Evolutionary conservation across 768 basidiomycete genomes (phyloP).

Genomic region (Tylopilus felleus): DNA sequence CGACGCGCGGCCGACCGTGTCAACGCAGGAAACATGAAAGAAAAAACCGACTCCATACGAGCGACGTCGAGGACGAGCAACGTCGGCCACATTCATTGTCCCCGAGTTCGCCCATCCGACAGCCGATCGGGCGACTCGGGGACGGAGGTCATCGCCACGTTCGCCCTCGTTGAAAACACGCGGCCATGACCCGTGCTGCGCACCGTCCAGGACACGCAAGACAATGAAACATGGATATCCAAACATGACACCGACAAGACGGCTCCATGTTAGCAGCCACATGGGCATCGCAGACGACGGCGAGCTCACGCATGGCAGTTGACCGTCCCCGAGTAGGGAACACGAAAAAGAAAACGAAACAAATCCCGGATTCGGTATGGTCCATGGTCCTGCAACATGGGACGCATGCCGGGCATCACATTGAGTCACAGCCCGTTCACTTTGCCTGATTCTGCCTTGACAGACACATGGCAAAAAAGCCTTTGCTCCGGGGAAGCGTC

Average conservation of each 20-base stretch:
- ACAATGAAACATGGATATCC: not conserved
- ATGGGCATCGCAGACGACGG: not conserved
- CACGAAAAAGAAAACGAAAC: not conserved
- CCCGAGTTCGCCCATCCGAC: not conserved
- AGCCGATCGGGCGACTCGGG: conserved; percentile 3
- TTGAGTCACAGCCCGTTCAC: not conserved
- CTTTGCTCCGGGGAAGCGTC: not conserved
- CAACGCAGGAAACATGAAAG: no score
- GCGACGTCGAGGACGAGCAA: no score
- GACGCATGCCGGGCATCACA: conserved; percentile 3
- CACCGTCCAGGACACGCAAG: not conserved
- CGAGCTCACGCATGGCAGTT: not conserved
- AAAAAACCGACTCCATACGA: no score
- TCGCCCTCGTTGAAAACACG: conserved; percentile 28
- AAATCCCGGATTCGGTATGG: not conserved
- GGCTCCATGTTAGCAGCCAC: not conserved
- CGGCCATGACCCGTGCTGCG: conserved; percentile 8
- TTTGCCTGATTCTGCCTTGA: not conserved
- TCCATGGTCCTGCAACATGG: conserved; percentile 2
- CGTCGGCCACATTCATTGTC: no score
- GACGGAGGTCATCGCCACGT: not conserved
- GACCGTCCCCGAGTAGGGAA: not conserved
- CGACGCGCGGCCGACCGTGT: not conserved
- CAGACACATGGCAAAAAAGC: conserved; percentile 7
- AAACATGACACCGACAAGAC: not conserved